phyloP scores from a whole-genome alignment of 1,139 yeast species.

The Zhuliangozyma parablackwelliae region DNA sequence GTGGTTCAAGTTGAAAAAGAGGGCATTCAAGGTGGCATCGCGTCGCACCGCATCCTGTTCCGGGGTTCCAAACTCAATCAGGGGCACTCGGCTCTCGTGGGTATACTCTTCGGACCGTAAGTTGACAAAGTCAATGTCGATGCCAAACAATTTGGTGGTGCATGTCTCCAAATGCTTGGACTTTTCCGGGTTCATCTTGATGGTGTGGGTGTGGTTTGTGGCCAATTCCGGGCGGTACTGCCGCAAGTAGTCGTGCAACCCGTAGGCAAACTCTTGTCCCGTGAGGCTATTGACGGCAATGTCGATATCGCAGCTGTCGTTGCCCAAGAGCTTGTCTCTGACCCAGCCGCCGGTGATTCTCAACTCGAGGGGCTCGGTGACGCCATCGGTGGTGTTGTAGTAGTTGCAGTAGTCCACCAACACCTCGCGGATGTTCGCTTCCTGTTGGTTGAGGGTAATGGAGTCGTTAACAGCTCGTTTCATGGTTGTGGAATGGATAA shows the following conservation, averaged over 20 bases:
- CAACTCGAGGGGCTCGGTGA: conserved; percentile 36
- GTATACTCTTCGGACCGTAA: conserved; percentile 84
- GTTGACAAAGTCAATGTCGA: conserved; percentile 90
- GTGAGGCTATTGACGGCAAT: conserved; percentile 81
- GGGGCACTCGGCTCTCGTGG: conserved; percentile 76
- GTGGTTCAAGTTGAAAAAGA: conserved; percentile 75
- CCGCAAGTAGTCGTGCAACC: conserved; percentile 52
- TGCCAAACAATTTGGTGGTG: conserved; percentile 75
- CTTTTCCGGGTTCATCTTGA: conserved; percentile 89
- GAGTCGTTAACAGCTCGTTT: conserved; percentile 15
- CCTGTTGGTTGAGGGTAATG: conserved; percentile 43
- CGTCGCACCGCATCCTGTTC: conserved; percentile 86
- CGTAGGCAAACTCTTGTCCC: conserved; percentile 81
- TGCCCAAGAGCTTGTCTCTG: conserved; percentile 82
- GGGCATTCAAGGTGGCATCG: conserved; percentile 91
- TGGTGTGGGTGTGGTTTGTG: conserved; percentile 63
- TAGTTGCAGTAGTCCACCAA: conserved; percentile 40
- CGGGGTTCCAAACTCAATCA: conserved; percentile 77
- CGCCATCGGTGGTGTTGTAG: conserved; percentile 20
- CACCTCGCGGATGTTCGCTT: conserved; percentile 42
- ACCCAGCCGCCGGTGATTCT: conserved; percentile 99
- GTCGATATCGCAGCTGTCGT: conserved; percentile 80
- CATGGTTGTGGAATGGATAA: conserved; percentile 11
- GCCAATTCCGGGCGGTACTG: conserved; percentile 38
- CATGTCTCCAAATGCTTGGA: conserved; percentile 96